These are phyloP conservation scores for Melaleuca alternifolia DNA, from an alignment of 345 rosid species.

Conservation along the genomic window DNA sequence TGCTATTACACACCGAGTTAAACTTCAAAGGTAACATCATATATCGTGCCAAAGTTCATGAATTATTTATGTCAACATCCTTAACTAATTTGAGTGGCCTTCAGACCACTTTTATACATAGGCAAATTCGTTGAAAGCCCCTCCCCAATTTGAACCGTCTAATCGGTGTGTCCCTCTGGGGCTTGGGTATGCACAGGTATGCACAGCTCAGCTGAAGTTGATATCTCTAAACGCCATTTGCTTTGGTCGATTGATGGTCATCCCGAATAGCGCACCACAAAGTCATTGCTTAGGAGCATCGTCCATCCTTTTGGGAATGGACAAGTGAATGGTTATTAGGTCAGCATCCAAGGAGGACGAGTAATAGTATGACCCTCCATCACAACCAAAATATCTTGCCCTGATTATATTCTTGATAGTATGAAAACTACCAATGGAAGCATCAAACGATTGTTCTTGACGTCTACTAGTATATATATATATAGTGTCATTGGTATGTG, in stretches of 20 bases:
- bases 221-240: not conserved
- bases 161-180: not conserved
- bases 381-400: not conserved
- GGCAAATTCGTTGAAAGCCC: not conserved
- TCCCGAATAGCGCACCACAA: not conserved
- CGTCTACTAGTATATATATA: not conserved
- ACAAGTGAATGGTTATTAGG: not conserved
- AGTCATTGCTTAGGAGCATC: not conserved
- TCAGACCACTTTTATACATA: not conserved
- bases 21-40: no score
- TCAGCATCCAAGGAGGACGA: not conserved
- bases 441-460: not conserved
- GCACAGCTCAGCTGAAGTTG: conserved; percentile 18
- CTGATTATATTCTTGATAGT: not conserved
- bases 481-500: not conserved
- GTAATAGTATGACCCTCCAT: not conserved
- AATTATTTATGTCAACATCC: no score
- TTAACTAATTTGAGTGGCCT: not conserved
- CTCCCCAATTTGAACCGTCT: not conserved
- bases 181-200: not conserved
- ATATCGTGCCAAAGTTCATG: no score
- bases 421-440: not conserved
- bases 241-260: not conserved
- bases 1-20: no score
- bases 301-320: not conserved